Percentiles rank a stretch among this genome's conserved stretches.
Evolutionary conservation across 2,329 filamentous ascomycete species (phyloP).

Genomic region (Xylaria digitata): DNA sequence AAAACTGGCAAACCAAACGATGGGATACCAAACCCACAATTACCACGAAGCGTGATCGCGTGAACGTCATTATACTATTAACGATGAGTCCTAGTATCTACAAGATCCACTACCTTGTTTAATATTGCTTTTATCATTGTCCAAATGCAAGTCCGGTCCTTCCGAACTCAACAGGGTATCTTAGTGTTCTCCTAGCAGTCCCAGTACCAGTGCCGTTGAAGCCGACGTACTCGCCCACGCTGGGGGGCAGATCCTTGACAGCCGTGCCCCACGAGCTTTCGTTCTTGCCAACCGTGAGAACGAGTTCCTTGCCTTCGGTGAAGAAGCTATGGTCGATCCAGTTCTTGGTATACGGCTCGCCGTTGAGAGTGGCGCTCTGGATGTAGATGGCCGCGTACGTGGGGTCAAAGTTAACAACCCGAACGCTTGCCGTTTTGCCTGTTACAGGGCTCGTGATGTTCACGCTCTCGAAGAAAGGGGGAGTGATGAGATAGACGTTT

Average conservation of each 20-base stretch:
- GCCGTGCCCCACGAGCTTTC: conserved; percentile 75
- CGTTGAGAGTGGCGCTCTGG: conserved; percentile 72
- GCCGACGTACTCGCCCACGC: conserved; percentile 55
- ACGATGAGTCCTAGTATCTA: conserved; percentile 18
- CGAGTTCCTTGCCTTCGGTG: conserved; percentile 70
- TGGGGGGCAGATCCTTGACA: conserved; percentile 71
- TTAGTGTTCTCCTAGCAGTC: conserved; percentile 6
- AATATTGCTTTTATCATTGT: conserved; percentile 13
- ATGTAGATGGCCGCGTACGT: conserved; percentile 70
- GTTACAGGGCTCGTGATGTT: conserved; percentile 68
- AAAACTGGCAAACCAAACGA: not conserved
- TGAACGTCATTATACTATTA: conserved; percentile 27
- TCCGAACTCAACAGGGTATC: conserved; percentile 23
- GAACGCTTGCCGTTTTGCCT: conserved; percentile 68
- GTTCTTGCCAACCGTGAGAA: conserved; percentile 67
- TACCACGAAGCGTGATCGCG: not conserved
- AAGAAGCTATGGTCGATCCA: conserved; percentile 78
- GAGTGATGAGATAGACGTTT: conserved; percentile 76
- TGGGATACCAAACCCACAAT: not conserved
- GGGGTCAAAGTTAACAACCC: conserved; percentile 71
- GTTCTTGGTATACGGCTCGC: conserved; percentile 69
- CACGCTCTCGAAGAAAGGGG: conserved; percentile 73
- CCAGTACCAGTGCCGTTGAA: conserved; percentile 41
- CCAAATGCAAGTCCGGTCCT: conserved; percentile 22
- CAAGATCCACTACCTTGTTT: conserved; percentile 1